Percentiles rank a stretch among this genome's conserved stretches.
Conservation (phyloP, 768 basidiomycete species). For the Russula brevipes region DNA sequence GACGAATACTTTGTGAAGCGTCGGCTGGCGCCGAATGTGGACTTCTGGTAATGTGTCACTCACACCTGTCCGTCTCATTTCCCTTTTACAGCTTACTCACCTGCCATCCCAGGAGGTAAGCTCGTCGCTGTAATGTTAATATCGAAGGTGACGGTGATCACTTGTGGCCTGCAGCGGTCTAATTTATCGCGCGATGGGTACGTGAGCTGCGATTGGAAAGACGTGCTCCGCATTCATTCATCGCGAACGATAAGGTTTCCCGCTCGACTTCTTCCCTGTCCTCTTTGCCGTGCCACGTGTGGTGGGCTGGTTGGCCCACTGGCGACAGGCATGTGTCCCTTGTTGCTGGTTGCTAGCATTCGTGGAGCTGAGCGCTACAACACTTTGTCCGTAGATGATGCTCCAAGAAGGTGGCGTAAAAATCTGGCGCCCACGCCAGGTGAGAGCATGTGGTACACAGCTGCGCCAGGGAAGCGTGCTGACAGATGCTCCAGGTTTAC, state of each 20-base stretch:
- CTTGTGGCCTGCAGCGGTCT: slow-evolving; percentile 49
- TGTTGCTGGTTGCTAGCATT: too few relatives aligned
- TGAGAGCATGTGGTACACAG: slow-evolving; percentile 30
- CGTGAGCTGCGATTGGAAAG: slow-evolving; percentile 24
- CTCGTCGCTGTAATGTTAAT: not conserved
- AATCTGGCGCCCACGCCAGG: slow-evolving; percentile 88
- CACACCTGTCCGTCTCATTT: not conserved
- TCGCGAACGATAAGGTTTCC: slow-evolving; percentile 60
- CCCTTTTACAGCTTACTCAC: slow-evolving; percentile 1
- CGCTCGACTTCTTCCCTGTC: slow-evolving; percentile 91
- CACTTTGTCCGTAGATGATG: slow-evolving; percentile 66
- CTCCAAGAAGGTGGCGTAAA: slow-evolving; percentile 83
- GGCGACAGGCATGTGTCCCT: slow-evolving; percentile 62
- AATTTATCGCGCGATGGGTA: slow-evolving; percentile 91
- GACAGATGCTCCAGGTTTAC: slow-evolving; percentile 47
- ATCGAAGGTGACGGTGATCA: not conserved
- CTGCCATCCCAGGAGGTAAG: slow-evolving; percentile 45
- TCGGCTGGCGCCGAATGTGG: slow-evolving; percentile 83
- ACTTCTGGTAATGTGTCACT: slow-evolving; percentile 63
- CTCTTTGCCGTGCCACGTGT: slow-evolving; percentile 89
- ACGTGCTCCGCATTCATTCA: slow-evolving; percentile 6
- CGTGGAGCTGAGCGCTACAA: too few relatives aligned
- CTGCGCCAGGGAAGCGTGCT: not conserved
- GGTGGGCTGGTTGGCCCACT: slow-evolving; percentile 90
- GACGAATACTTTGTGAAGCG: slow-evolving; percentile 86